Evolutionary conservation across 2,329 filamentous ascomycete genomes (phyloP).

Genomic region (Cladosporium sp.): DNA sequence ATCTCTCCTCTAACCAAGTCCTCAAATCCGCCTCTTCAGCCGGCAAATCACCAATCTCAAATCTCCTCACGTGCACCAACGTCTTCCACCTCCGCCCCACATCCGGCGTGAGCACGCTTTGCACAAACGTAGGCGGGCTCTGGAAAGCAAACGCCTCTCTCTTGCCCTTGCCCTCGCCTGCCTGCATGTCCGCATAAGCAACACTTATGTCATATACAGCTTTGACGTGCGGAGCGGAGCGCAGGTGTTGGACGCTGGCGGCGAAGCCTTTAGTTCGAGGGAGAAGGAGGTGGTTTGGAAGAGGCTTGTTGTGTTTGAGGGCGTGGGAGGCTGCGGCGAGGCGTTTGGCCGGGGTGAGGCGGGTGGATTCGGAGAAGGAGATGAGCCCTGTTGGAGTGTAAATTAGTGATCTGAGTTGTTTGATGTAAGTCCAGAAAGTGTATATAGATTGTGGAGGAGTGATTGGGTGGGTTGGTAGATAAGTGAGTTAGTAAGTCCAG

Average conservation of each 20-base stretch:
- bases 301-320: conserved; percentile 49
- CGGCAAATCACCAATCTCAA: conserved; percentile 33
- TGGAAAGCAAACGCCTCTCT: conserved; percentile 30
- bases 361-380: conserved; percentile 64
- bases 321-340: conserved; percentile 55
- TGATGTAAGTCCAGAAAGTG: background rate
- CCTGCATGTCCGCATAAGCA: conserved; percentile 35
- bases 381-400: conserved; percentile 56
- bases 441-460: background rate
- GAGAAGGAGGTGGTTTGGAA: conserved; percentile 60
- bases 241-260: conserved; percentile 57
- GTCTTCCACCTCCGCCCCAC: conserved; percentile 33
- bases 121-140: conserved; percentile 34
- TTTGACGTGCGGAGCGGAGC: conserved; percentile 35
- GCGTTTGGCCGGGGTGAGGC: conserved; percentile 58
- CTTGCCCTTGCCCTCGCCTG: background rate
- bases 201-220: conserved; percentile 43
- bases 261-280: conserved; percentile 63
- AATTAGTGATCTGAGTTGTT: background rate
- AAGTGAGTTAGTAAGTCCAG: background rate
- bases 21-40: conserved; percentile 33
- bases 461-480: background rate
- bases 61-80: conserved; percentile 37
- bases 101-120: conserved; percentile 31
- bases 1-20: conserved; percentile 38